Evolutionary conservation across 306 rosid species (phyloP).

Genomic region (Gastrolobium villosum): DNA sequence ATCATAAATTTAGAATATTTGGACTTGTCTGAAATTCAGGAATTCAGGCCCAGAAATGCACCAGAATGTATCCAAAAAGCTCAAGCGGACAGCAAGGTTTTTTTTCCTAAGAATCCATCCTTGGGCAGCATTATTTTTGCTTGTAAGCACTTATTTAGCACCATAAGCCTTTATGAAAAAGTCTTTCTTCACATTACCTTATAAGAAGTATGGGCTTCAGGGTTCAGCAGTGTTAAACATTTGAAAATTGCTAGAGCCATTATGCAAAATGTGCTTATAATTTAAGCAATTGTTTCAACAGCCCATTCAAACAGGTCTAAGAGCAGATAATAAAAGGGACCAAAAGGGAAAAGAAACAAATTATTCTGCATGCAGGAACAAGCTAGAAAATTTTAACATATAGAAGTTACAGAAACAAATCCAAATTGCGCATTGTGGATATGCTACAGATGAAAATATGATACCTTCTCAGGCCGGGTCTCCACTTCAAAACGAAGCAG

Average conservation of each 20-base stretch:
- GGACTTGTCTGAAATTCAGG: neutral
- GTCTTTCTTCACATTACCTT: neutral
- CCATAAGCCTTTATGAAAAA: conserved; percentile 18
- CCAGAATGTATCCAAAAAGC: conserved; percentile 26
- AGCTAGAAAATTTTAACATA: neutral
- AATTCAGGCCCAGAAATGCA: conserved; percentile 2
- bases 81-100: conserved; percentile 24
- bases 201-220: neutral
- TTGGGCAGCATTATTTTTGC: conserved; percentile 21
- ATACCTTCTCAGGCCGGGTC: conserved; percentile 93
- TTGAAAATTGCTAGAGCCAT: conserved; percentile 11
- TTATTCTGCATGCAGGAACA: conserved; percentile 1
- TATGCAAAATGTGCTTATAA: conserved; percentile 34
- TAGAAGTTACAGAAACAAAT: conserved; percentile 10
- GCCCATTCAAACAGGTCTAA: conserved; percentile 26
- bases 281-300: conserved; percentile 37
- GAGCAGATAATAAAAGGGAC: conserved; percentile 27
- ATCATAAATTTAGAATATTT: conserved; percentile 26
- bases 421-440: conserved; percentile 38
- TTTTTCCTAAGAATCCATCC: conserved; percentile 15
- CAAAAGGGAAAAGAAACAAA: conserved; percentile 12
- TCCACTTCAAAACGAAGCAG: conserved; percentile 85
- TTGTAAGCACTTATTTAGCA: conserved; percentile 10
- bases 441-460: conserved; percentile 45
- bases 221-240: conserved; percentile 17